A percentile compares a stretch with the other conserved stretches of the same genome.
Conservation (phyloP, 2,329 filamentous ascomycete species). For the Fulvia fulva region DNA sequence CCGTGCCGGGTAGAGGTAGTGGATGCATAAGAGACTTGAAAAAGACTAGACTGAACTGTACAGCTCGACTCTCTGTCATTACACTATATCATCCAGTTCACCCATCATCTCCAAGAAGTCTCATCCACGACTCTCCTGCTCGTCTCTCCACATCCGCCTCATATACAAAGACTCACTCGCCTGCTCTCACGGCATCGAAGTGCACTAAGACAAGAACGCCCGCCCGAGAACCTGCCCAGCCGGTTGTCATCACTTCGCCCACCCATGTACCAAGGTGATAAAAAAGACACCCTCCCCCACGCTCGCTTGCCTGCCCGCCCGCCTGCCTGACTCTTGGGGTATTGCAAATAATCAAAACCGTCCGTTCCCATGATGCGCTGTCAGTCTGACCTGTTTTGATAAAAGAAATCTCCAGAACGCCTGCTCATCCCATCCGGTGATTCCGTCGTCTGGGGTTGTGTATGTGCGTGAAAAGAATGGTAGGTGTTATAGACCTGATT, state of each 20-base stretch:
- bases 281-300: background rate
- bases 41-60: too few relatives aligned
- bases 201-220: background rate
- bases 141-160: background rate
- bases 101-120: too few relatives aligned
- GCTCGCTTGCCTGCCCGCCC: background rate
- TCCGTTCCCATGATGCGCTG: background rate
- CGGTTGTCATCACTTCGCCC: background rate
- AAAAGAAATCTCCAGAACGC: background rate
- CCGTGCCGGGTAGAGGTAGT: too few relatives aligned
- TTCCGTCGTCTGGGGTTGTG: background rate
- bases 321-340: background rate
- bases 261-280: background rate
- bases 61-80: too few relatives aligned
- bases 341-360: conserved; percentile 1
- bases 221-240: background rate
- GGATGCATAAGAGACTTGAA: too few relatives aligned
- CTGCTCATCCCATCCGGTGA: background rate
- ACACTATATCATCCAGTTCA: too few relatives aligned
- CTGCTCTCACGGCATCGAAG: background rate
- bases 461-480: background rate
- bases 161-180: background rate
- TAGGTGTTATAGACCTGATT: background rate
- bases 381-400: background rate
- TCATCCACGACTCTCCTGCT: too few relatives aligned